Evolutionary conservation across 1,139 yeast genomes (phyloP).

Genomic region (Taphrina populina): DNA sequence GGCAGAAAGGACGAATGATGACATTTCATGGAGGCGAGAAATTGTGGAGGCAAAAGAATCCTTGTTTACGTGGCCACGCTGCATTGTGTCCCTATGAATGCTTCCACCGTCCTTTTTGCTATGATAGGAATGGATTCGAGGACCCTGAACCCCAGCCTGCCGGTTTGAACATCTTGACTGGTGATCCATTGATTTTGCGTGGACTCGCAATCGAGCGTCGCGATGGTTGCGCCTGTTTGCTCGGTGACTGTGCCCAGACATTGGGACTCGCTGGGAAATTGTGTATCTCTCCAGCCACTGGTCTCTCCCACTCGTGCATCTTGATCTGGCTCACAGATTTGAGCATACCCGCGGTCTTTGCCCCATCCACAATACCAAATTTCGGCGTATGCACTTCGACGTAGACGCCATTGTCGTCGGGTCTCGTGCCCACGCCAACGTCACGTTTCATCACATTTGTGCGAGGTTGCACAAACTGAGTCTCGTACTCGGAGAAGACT

Average conservation of each 20-base stretch:
- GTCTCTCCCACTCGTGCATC: constrained; percentile 32
- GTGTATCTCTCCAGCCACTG: neutral
- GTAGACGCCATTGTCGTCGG: constrained; percentile 27
- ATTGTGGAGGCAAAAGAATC: constrained; percentile 10
- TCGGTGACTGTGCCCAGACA: constrained; percentile 7
- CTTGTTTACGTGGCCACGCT: too few relatives aligned
- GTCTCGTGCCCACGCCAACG: constrained; percentile 53
- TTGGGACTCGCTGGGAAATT: constrained; percentile 3
- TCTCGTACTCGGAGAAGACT: constrained; percentile 62
- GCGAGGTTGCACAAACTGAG: constrained; percentile 65
- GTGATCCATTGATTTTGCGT: constrained; percentile 18
- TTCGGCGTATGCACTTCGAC: constrained; percentile 33
- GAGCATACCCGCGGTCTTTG: constrained; percentile 1
- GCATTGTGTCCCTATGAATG: too few relatives aligned
- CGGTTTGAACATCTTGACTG: constrained; percentile 13
- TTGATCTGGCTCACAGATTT: constrained; percentile 17
- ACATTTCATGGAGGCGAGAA: neutral
- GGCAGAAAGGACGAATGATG: constrained; percentile 3
- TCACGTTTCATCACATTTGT: constrained; percentile 58
- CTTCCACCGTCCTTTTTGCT: neutral
- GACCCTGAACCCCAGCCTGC: constrained; percentile 17
- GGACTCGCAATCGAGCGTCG: constrained; percentile 14
- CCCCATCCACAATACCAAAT: constrained; percentile 19
- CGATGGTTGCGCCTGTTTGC: neutral
- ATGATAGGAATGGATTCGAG: neutral